phyloP scores from a whole-genome alignment of 192 early-diverging fungal genomes.

The Irineochytrium annulatum region DNA sequence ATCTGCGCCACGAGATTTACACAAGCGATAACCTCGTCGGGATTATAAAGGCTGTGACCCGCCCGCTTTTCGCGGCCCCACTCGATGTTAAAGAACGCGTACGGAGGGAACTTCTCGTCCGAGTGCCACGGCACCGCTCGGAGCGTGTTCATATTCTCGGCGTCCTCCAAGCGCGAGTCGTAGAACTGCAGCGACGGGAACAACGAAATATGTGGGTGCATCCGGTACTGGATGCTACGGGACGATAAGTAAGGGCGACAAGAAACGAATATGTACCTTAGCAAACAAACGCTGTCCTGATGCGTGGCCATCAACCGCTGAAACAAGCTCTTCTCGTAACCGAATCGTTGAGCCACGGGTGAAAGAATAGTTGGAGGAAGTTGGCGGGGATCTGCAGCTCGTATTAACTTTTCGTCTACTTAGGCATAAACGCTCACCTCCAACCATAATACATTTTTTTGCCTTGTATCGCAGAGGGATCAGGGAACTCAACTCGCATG shows the following conservation, averaged over 20 bases:
- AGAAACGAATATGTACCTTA: constrained; percentile 45
- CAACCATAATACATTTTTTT: constrained; percentile 81
- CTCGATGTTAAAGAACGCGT: constrained; percentile 70
- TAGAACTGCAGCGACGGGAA: constrained; percentile 85
- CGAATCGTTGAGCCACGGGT: constrained; percentile 54
- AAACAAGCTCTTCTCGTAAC: constrained; percentile 88
- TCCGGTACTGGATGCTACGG: constrained; percentile 89
- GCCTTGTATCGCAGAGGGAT: constrained; percentile 85
- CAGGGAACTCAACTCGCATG: constrained; percentile 78
- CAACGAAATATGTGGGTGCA: constrained; percentile 86
- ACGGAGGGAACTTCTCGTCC: constrained; percentile 62
- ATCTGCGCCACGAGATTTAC: constrained; percentile 65
- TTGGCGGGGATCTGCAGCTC: constrained; percentile 76
- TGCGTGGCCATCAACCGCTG: constrained; percentile 70
- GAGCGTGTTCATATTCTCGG: constrained; percentile 58
- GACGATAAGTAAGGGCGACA: background rate
- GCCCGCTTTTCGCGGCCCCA: constrained; percentile 55
- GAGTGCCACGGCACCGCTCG: constrained; percentile 73
- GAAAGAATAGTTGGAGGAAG: constrained; percentile 90
- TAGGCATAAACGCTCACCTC: constrained; percentile 48
- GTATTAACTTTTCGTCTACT: background rate
- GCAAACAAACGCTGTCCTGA: constrained; percentile 64
- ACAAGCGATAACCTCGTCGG: constrained; percentile 71
- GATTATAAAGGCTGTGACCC: constrained; percentile 73
- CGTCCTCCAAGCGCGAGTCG: constrained; percentile 67